These are phyloP conservation scores for Chrysoporthe puriensis DNA, from an alignment of 2,329 filamentous ascomycete genomes.

Conservation along the genomic window DNA sequence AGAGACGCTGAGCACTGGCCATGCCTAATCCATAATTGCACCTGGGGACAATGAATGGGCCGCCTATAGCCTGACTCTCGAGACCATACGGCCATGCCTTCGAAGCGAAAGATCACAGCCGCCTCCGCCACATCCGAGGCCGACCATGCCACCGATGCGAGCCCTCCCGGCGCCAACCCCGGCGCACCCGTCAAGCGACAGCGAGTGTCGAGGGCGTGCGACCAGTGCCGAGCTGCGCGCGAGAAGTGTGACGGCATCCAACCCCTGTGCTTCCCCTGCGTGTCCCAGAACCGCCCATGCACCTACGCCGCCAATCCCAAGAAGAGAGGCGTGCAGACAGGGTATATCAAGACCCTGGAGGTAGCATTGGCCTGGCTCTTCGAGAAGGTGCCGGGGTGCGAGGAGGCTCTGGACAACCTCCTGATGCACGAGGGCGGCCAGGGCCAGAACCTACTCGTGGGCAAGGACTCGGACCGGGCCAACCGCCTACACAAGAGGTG, in stretches of 20 bases:
- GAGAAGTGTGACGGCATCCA: constrained; percentile 75
- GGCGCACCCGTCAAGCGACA: constrained; percentile 56
- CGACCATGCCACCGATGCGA: constrained; percentile 23
- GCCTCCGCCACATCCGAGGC: constrained; percentile 31
- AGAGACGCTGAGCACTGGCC: constrained; percentile 7
- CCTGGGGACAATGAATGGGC: constrained; percentile 30
- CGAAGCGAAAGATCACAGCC: constrained; percentile 41
- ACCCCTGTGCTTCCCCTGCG: constrained; percentile 70
- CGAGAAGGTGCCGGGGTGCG: constrained; percentile 61
- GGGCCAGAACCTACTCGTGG: constrained; percentile 51
- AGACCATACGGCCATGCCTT: constrained; percentile 41
- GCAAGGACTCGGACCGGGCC: constrained; percentile 54
- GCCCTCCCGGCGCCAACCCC: constrained; percentile 21
- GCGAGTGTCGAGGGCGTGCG: constrained; percentile 70
- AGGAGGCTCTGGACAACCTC: constrained; percentile 59
- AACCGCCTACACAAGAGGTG: constrained; percentile 65
- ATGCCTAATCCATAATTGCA: constrained; percentile 6
- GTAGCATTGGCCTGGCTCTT: constrained; percentile 69
- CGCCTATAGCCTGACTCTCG: constrained; percentile 34
- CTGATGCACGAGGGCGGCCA: constrained; percentile 50
- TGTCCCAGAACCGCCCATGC: constrained; percentile 64
- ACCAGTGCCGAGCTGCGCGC: constrained; percentile 67
- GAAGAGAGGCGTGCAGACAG: constrained; percentile 79
- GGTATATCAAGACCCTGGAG: constrained; percentile 76
- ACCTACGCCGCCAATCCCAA: constrained; percentile 75